These are phyloP conservation scores for Fusarium kyushuense DNA, from an alignment of 2,329 filamentous ascomycete species.

Conservation along the genomic window DNA sequence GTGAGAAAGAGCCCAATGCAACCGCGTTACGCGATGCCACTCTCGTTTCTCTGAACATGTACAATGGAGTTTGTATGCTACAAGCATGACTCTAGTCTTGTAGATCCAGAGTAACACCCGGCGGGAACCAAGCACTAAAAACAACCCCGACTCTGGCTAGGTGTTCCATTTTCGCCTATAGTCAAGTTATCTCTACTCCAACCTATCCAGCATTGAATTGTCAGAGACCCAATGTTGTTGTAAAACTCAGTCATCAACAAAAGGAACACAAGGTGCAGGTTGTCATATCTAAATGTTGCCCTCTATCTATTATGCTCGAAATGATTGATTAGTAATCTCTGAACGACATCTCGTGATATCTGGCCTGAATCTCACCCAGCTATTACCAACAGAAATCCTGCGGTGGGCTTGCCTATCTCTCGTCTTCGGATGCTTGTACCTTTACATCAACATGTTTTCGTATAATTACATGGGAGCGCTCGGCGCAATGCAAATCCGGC, in stretches of 20 bases:
- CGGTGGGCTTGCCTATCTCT: neutral
- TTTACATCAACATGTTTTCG: neutral
- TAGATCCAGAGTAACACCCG: neutral
- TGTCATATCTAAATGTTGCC: no score
- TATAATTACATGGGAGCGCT: no score
- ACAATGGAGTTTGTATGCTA: neutral
- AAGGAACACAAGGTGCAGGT: no score
- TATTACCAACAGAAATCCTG: fast-evolving
- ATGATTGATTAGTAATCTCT: neutral
- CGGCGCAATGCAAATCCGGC: no score
- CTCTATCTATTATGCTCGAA: no score
- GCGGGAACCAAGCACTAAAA: no score
- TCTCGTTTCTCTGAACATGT: neutral
- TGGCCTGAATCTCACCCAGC: neutral
- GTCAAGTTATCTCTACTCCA: neutral
- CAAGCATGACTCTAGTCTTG: neutral
- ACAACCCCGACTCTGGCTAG: no score
- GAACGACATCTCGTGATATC: neutral
- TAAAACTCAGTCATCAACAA: no score
- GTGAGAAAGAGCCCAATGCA: neutral
- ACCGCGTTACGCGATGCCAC: neutral
- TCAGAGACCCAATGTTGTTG: no score
- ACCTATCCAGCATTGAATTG: no score
- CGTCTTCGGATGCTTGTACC: neutral
- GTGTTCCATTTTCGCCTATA: neutral